Base-by-base conservation (phyloP, 345 rosid genomes). In the Linum lewisii region DNA sequence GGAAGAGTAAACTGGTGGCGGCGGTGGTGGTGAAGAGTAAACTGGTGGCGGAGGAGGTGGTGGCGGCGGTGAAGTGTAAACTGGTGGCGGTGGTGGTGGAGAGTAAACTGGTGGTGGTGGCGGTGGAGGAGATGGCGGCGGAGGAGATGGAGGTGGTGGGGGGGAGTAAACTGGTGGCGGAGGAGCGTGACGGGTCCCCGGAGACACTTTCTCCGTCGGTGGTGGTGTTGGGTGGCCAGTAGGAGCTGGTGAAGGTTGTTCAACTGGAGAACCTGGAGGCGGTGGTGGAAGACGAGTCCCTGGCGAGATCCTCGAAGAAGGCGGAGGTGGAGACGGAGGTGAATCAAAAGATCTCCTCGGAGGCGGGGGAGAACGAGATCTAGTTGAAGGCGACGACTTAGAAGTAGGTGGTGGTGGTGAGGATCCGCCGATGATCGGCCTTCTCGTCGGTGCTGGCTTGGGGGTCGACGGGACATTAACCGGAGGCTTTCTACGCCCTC, bases 151-250 rank as follows among this genome's bases (percentile, higher is more conserved):
- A 32, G 25, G 29, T 5, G 25, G 16, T 3, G 29, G 20, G 9
- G 29, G 20, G 9, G 61, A 44, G 32, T 26, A 26, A 26, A 26
- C 32, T 1, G 47, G 25, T 0, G 62, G 18, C 0, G 79, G 72
- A 66, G 66, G 38, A 37, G 60, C 52, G n/a, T 69, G 24, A 77
- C 34, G 77, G 6, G 63, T 61, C 20, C 58, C 57, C 61, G 80
- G 79, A 9, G 81, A 77, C 57, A 75, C 69, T 57, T 69, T 77
- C 21, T 69, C 60, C 50, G 69, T 57, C 5, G 59, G 59, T 54
- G 82, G 78, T 2, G 89, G 80, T 0, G 81, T 78, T 4, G 83
- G 81, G 3, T 81, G 70, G 50, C 73, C 37, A 51, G 70, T 44
- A 60, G 75, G 62, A 51, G 51, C 24, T 4, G 67, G 64, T 9